Conservation (phyloP, 2,329 filamentous ascomycete species). For the Colletotrichum theobromicola region DNA sequence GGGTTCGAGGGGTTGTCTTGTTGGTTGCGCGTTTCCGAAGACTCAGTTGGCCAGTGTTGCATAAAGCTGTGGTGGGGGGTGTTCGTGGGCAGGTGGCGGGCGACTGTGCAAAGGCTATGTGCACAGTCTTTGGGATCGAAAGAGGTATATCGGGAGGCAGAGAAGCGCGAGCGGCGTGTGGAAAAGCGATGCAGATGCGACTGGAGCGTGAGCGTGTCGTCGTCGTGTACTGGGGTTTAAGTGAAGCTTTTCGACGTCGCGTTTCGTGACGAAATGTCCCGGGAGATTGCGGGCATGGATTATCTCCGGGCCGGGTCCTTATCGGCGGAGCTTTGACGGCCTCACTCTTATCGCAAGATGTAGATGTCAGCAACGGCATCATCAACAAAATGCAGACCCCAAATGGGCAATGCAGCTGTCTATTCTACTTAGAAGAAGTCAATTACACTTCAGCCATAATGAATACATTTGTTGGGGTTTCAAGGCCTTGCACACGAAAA, state of each 20-base stretch:
- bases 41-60: constrained; percentile 62
- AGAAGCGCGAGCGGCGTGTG: background rate
- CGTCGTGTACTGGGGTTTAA: background rate
- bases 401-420: background rate
- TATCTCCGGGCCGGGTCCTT: constrained; percentile 18
- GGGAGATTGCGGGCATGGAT: constrained; percentile 21
- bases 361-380: background rate
- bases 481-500: background rate
- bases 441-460: background rate
- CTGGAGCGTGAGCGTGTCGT: background rate
- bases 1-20: constrained; percentile 38
- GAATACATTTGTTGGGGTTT: background rate
- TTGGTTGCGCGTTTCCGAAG: constrained; percentile 46
- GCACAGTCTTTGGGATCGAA: constrained; percentile 52
- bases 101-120: constrained; percentile 55
- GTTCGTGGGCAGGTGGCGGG: constrained; percentile 32
- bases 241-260: constrained; percentile 5
- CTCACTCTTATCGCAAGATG: background rate
- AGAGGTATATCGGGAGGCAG: background rate
- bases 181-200: constrained; percentile 3
- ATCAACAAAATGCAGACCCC: background rate
- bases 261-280: constrained; percentile 15
- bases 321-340: background rate
- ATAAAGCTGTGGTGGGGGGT: constrained; percentile 60
- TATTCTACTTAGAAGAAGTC: background rate